Base-by-base conservation (phyloP, 305 asterid species). In the Fraxinus sp. region DNA sequence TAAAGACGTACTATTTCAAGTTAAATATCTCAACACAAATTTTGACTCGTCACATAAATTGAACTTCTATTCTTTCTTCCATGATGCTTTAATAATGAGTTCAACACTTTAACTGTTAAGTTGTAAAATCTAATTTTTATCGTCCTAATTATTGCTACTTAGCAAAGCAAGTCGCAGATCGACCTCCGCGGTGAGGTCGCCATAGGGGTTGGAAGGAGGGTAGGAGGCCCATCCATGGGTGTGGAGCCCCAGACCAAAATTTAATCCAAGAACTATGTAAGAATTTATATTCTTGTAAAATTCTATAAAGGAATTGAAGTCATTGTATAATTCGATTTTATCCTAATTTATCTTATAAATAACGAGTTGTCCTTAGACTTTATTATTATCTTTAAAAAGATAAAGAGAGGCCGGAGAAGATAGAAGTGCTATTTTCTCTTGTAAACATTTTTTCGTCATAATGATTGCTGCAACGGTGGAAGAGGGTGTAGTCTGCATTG, bases 1-100 rank as follows among this genome's bases (percentile, higher is more conserved):
- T 33, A 32, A 75, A 49, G 36, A 37, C 79, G 62, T 37, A 18
- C 64, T 81, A 77, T 36, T 26, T 46, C 62, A 66, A 35, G 62
- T 59, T 74, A 77, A 71, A 72, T 41, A 36, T 59, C 71, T 33
- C 49, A 55, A 72, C 62, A 74, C 57, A 77, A 64, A 41, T 83
- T 7, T 57, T 57, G 28, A 57, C 28, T 20, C 5, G 4, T 57
- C 28, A 7, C 68, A 7, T 24, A 64, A 10, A 3, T 64, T 64
- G 35, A 64, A 64, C 35, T 3, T 64, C 72, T 64, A 64, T 64
- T 64, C 35, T 64, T 24, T 64, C 72, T 22, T 64, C 72, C 35
- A 64, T 64, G 35, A 22, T 64, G 35, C 72, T 64, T 8, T 64
- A 24, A 64, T 64, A 64, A 22, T 24, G n/a, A 64, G 72, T 24